phyloP scores from a whole-genome alignment of 192 early-diverging fungal genomes.

The Coemansia brasiliensis region DNA sequence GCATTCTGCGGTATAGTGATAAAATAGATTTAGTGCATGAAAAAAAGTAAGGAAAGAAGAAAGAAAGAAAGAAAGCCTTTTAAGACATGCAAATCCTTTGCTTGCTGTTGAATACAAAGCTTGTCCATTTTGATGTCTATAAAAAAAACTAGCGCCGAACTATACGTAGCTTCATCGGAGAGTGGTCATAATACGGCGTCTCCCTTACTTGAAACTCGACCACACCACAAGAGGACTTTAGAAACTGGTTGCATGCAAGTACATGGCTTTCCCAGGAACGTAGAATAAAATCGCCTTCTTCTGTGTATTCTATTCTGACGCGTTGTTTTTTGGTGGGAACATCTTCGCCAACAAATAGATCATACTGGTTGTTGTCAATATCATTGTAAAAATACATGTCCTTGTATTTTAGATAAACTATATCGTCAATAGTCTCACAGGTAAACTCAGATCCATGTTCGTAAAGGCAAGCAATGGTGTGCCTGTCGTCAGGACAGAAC shows the following conservation, averaged over 20 bases:
- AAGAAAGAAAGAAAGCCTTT: too few species aligned
- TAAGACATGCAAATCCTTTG: too few species aligned
- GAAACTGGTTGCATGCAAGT: neutral
- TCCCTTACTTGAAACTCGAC: neutral
- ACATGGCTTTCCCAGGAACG: neutral
- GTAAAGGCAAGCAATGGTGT: too few species aligned
- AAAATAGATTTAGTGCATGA: too few species aligned
- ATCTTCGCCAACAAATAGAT: neutral
- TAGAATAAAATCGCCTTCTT: neutral
- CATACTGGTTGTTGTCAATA: neutral
- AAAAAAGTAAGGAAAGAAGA: too few species aligned
- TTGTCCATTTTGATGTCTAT: too few species aligned
- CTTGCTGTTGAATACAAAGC: too few species aligned
- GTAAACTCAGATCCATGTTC: neutral
- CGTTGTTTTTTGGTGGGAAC: constrained; percentile 1
- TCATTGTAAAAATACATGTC: constrained; percentile 1
- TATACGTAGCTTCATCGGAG: constrained; percentile 4
- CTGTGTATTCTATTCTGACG: neutral
- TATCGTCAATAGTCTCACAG: constrained; percentile 3
- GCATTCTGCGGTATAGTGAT: too few species aligned
- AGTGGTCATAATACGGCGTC: neutral
- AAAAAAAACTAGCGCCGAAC: neutral
- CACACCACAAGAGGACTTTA: neutral
- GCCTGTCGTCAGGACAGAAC: too few species aligned
- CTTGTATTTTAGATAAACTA: neutral